Evolutionary conservation across 2,329 filamentous ascomycete species (phyloP), one percentile per base, ranked within the genome.

Genomic region (Geosmithia flava): DNA sequence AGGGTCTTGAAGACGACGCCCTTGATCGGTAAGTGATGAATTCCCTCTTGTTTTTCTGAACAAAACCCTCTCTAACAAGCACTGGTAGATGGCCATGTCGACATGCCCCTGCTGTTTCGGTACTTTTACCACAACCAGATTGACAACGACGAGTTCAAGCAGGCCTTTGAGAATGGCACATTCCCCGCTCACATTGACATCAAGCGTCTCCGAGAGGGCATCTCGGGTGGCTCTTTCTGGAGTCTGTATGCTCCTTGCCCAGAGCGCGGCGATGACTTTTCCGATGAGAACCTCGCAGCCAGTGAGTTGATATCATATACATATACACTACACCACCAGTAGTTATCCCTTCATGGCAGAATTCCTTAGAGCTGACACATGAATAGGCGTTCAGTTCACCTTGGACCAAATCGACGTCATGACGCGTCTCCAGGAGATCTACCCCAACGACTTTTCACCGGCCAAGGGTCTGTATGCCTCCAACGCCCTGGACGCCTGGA

Each of bases 161-260:
- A 80, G 39, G 74, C 76, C 6, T 95, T 95, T 58, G 76, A 83
- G 53, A 68, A 85, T 20, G 87, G 86, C 30, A 78, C 76, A 1
- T 66, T 95, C 47, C 59, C 62, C 0, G 72, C 72, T 3, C 86
- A 97, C 54, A 83, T 93, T 47, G 91, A 97, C 62, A 68, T 95
- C 8, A 81, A 84, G 1, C 80, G 90, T 5, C 72, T 95, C 45
- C 72, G 76, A 37, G 64, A 78, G 46, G 89, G 90, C 1, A 72
- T 75, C 54, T 80, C 83, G 52, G 89, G 89, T 40, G 91, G 89
- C 48, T 82, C 86, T n/a, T 96, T 96, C 62, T 96, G 90, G 91
- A 90, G 84, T 60, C 87, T 93, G 10, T 97, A 75, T 57, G 80
- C 85, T 41, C 78, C 78, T 0, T 96, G 90, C 59, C 89, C 90